phyloP scores from a whole-genome alignment of 108 stramenopile species.

The Nitzschia inconspicua region DNA sequence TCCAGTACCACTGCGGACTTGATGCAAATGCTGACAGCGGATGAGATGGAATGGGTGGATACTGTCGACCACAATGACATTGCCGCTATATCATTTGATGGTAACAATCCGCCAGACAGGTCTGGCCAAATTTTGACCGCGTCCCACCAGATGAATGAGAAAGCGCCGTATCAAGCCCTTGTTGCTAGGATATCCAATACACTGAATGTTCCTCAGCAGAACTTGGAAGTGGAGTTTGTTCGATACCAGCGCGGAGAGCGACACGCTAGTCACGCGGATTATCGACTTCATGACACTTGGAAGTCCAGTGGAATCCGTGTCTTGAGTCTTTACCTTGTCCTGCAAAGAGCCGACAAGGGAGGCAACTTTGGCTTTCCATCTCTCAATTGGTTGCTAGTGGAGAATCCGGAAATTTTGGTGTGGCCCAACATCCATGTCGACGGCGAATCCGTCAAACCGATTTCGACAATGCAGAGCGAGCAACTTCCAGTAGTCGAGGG shows the following conservation, averaged over 20 bases:
- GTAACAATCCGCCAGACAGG: not conserved
- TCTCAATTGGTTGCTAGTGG: constrained; percentile 38
- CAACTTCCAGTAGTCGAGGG: constrained; percentile 10
- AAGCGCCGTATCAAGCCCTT: not conserved
- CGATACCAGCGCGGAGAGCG: not conserved
- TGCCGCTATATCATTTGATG: not conserved
- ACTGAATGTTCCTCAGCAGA: not conserved
- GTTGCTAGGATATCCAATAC: not conserved
- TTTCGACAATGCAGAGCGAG: not conserved
- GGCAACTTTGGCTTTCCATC: constrained; percentile 45
- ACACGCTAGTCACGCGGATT: constrained; percentile 26
- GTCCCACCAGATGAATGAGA: too few species aligned
- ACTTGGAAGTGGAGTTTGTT: constrained; percentile 10
- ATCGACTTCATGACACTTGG: constrained; percentile 30
- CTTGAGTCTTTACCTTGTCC: constrained; percentile 34
- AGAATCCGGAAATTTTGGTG: not conserved
- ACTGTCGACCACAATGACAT: not conserved
- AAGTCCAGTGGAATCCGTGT: constrained; percentile 43
- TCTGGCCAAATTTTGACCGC: not conserved
- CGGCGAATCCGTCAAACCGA: not conserved
- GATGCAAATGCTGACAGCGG: too few species aligned
- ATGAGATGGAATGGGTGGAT: not conserved
- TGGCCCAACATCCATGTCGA: constrained; percentile 13
- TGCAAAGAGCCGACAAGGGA: constrained; percentile 23
- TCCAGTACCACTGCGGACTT: too few species aligned